phyloP scores from a whole-genome alignment of 345 rosid species.

The Isatis tinctoria region DNA sequence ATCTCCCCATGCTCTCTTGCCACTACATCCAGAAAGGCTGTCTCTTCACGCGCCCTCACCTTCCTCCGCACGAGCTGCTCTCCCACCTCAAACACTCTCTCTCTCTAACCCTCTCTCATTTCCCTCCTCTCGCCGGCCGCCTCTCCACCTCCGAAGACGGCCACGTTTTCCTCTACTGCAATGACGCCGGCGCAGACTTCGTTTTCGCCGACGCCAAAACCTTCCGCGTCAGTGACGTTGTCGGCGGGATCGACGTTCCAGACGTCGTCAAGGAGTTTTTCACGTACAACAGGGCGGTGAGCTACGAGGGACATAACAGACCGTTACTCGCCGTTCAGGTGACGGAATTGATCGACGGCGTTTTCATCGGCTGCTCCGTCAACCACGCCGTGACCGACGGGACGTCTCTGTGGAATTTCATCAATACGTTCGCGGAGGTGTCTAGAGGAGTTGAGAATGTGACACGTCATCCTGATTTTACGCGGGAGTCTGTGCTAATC shows the following conservation, averaged over 20 bases:
- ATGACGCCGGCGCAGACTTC: slow-evolving; percentile 72
- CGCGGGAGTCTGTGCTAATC: slow-evolving; percentile 56
- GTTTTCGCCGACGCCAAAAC: slow-evolving; percentile 45
- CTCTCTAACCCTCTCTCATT: slow-evolving; percentile 50
- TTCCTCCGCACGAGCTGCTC: slow-evolving; percentile 31
- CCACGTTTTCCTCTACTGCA: slow-evolving; percentile 54
- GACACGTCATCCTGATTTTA: slow-evolving; percentile 53
- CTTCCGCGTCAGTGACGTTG: slow-evolving; percentile 38
- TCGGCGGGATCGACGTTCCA: slow-evolving; percentile 56
- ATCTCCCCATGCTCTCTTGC: slow-evolving; percentile 96
- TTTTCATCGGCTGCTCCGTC: slow-evolving; percentile 68
- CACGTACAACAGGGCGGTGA: slow-evolving; percentile 55
- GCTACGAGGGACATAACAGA: slow-evolving; percentile 65
- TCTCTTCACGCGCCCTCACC: slow-evolving; percentile 54
- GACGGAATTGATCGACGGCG: slow-evolving; percentile 68
- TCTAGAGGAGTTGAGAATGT: slow-evolving; percentile 45
- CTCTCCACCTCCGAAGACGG: slow-evolving; percentile 49
- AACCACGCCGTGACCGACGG: slow-evolving; percentile 88
- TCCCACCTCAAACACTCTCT: slow-evolving; percentile 46
- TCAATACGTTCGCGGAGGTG: slow-evolving; percentile 75
- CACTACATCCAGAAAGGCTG: slow-evolving; percentile 90
- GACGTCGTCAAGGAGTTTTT: slow-evolving; percentile 53
- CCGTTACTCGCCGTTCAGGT: slow-evolving; percentile 88
- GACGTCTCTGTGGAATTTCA: slow-evolving; percentile 93
- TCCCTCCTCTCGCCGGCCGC: slow-evolving; percentile 95